These are phyloP conservation scores for Arbutus unedo DNA, from an alignment of 148 eudicot species.

Conservation along the genomic window DNA sequence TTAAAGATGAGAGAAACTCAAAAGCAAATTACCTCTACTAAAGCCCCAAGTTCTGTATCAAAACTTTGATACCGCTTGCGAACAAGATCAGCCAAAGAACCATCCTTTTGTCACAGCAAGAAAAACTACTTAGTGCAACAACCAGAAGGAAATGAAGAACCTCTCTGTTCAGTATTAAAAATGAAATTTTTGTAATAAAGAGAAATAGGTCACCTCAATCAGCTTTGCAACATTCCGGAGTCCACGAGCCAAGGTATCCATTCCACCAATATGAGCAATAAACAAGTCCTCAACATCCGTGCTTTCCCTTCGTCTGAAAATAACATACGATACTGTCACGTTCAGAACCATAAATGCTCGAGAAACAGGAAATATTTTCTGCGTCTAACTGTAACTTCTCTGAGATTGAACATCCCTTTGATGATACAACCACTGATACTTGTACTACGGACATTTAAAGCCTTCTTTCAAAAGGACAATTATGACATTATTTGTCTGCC, in stretches of 20 bases:
- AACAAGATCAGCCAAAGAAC: slow-evolving; percentile 69
- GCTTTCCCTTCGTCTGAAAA: slow-evolving; percentile 90
- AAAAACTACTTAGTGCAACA: slow-evolving; percentile 7
- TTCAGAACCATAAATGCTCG: not conserved
- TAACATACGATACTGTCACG: not conserved
- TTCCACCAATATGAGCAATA: slow-evolving; percentile 89
- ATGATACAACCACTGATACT: not conserved
- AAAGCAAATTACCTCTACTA: slow-evolving; percentile 54
- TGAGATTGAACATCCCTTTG: not conserved
- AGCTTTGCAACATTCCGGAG: slow-evolving; percentile 91
- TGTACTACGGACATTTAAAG: not conserved
- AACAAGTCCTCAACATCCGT: slow-evolving; percentile 98
- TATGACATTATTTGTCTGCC: not conserved
- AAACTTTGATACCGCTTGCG: slow-evolving; percentile 88
- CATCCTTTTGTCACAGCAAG: slow-evolving; percentile 47
- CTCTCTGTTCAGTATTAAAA: not conserved
- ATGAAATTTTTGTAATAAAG: not conserved
- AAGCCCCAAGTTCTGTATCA: slow-evolving; percentile 72
- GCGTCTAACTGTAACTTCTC: not conserved
- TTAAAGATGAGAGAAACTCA: not conserved
- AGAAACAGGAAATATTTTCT: too few species aligned
- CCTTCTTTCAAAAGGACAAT: not conserved
- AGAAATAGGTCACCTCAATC: slow-evolving; percentile 52
- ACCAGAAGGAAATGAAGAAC: not conserved
- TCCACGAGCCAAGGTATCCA: slow-evolving; percentile 99